phyloP scores from a whole-genome alignment of 371 early-diverging fungal genomes.

The Mortierella sp. region DNA sequence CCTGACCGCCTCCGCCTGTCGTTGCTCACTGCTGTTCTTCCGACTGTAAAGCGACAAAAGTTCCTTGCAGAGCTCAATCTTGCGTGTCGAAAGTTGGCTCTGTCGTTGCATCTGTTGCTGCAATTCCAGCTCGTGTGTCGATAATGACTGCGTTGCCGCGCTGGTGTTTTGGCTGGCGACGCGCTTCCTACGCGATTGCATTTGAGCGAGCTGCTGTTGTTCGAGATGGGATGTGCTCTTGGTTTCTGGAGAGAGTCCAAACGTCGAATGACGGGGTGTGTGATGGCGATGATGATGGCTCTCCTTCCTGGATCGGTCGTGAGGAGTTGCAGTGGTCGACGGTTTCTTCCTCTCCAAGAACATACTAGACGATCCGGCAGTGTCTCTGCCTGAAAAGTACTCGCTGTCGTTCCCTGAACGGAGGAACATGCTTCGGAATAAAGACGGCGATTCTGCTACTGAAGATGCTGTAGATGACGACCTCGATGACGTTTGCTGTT shows the following conservation, averaged over 20 bases:
- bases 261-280: constrained; percentile 11
- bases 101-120: constrained; percentile 38
- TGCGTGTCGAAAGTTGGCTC: constrained; percentile 32
- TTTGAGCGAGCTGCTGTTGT: background rate
- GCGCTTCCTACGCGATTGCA: background rate
- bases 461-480: constrained; percentile 28
- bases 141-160: constrained; percentile 22
- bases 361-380: background rate
- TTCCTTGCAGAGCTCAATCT: constrained; percentile 32
- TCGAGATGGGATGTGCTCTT: background rate
- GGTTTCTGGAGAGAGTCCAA: background rate
- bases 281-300: background rate
- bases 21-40: constrained; percentile 27
- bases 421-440: constrained; percentile 23
- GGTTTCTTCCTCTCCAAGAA: constrained; percentile 7
- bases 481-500: constrained; percentile 5
- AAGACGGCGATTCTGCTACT: constrained; percentile 6
- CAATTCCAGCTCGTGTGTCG: constrained; percentile 32
- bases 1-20: constrained; percentile 30
- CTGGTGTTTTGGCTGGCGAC: constrained; percentile 7
- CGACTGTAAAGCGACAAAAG: constrained; percentile 41
- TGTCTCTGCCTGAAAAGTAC: background rate
- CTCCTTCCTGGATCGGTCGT: constrained; percentile 1
- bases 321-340: background rate
- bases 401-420: constrained; percentile 2